Evolutionary conservation across 345 rosid genomes (phyloP), one percentile per base, ranked within the genome.

Genomic region (Aquilaria yunnanensis): DNA sequence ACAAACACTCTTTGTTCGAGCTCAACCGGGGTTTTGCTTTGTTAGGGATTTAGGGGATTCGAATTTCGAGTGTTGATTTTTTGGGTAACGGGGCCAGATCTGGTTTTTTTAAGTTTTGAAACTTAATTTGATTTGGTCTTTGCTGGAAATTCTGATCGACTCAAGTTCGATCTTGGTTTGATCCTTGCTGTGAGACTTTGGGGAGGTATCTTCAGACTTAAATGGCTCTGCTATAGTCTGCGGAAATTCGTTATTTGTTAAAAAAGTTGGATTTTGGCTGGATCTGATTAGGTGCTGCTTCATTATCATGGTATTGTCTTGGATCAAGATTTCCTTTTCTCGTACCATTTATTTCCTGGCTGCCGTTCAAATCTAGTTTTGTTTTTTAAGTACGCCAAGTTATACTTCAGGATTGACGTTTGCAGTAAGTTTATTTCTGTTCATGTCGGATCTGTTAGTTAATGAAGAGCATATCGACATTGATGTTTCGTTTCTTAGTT

Each of bases 291-390:
- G 59, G 57, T 56, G 59, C 14, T 8, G 60, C 53, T 49, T 48
- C 29, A 14, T 55, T 32, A 23, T 59, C 37, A 10, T 52, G 3
- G 29, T 14, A 45, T 55, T 10, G 55, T 65, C 31, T 57, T 57
- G 67, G 70, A 73, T 70, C 68, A 60, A 57, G 34, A 43, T 41
- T 54, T 50, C 31, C 54, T 65, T 11, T 48, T 33, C 50, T 37
- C 31, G 14, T 3, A 23, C 32, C 1, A 50, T 41, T 32, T 37
- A 37, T 37, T 37, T 37, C 43, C 43, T 37, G 43, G 43, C 4
- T 3, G 43, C 43, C 5, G 43, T 37, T 37, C 43, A 4, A 37
- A 4, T 37, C 43, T 37, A 1, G 43, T 8, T 4, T 37, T 37
- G 43, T 37, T 37, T 37, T 37, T 16, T 0, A 16, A 16, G 23